Evolutionary conservation across 2,329 filamentous ascomycete species (phyloP), one percentile per base, ranked within the genome.

Genomic region (Botrytis hyacinthi): DNA sequence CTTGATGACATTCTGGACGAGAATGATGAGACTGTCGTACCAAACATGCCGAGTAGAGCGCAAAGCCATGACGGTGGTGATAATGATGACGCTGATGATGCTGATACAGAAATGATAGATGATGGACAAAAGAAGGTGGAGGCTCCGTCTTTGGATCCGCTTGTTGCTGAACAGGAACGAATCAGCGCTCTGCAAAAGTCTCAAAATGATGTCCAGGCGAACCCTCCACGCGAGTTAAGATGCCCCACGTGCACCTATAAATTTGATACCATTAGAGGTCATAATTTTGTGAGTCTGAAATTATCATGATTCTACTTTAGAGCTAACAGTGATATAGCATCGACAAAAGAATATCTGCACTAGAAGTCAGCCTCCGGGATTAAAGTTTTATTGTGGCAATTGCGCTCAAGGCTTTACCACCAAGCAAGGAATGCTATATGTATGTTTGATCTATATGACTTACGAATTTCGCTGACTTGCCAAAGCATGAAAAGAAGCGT

Each of bases 1-100:
- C n/a, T 69, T 14, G 77, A 80, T 14, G 79, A 81, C 70, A 76
- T 78, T 14, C 54, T 80, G 22, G 76, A 79, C 54, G 76, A 78
- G 10, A 75, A 74, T 10, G 76, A 78, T 62, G 78, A 80, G 44
- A 74, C 72, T 16, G 78, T 79, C 29, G 59, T 75, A 1, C 76
- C 76, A 46, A 73, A 72, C 12, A 61, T 74, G 4, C 66, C 68
- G 4, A 61, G 48, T 26, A 73, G 54, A 37, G 37, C 51, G 48
- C 35, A 73, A 32, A 40, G 60, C 66, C 60, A 71, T n/a, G 70
- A 68, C 22, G 67, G 9, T 9, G 35, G 59, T 22, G 29, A 16
- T 22, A 61, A 73, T 68, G 63, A 20, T 46, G 2, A 20, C 2
- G 18, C 6, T 46, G 65, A 60, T 20, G 44, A 71, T 22, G 29